Evolutionary conservation across 768 basidiomycete genomes (phyloP).

Genomic region (Coprinopsis marcescibilis): DNA sequence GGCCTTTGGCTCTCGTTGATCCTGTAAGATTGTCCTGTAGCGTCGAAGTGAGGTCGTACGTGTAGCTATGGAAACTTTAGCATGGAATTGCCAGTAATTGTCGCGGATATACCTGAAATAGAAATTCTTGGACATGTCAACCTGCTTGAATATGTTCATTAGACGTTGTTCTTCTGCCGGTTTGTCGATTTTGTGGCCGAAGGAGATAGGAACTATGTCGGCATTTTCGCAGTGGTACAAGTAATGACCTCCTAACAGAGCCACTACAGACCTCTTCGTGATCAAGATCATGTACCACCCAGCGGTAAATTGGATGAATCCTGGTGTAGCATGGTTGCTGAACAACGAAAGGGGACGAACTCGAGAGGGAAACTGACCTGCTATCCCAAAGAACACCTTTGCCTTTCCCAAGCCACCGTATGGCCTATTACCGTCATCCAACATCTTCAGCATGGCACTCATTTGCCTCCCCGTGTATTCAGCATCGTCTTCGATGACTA

Average conservation of each 20-base stretch:
- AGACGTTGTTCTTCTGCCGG: slow-evolving; percentile 85
- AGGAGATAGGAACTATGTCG: slow-evolving; percentile 71
- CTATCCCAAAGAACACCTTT: slow-evolving; percentile 76
- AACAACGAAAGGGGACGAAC: neutral
- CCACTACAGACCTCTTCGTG: slow-evolving; percentile 86
- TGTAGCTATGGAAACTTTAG: slow-evolving; percentile 54
- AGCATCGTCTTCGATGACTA: slow-evolving; percentile 80
- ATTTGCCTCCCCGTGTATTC: slow-evolving; percentile 88
- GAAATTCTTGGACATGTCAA: slow-evolving; percentile 98
- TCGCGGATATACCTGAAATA: slow-evolving; percentile 74
- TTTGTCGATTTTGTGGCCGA: slow-evolving; percentile 80
- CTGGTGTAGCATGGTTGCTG: slow-evolving; percentile 33
- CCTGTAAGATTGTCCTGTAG: slow-evolving; percentile 86
- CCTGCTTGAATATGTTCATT: slow-evolving; percentile 89
- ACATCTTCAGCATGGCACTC: slow-evolving; percentile 87
- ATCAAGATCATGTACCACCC: slow-evolving; percentile 96
- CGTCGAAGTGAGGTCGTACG: slow-evolving; percentile 95
- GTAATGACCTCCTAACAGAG: slow-evolving; percentile 91
- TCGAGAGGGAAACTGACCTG: slow-evolving; percentile 40
- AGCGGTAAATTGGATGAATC: slow-evolving; percentile 90
- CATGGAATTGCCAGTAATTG: slow-evolving; percentile 5
- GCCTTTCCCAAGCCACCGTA: slow-evolving; percentile 83
- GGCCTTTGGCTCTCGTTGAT: slow-evolving; percentile 37
- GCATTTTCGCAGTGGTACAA: slow-evolving; percentile 94
- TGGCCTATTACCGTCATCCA: slow-evolving; percentile 89